Conservation (phyloP, 345 rosid species). For the Garcia nutans region DNA sequence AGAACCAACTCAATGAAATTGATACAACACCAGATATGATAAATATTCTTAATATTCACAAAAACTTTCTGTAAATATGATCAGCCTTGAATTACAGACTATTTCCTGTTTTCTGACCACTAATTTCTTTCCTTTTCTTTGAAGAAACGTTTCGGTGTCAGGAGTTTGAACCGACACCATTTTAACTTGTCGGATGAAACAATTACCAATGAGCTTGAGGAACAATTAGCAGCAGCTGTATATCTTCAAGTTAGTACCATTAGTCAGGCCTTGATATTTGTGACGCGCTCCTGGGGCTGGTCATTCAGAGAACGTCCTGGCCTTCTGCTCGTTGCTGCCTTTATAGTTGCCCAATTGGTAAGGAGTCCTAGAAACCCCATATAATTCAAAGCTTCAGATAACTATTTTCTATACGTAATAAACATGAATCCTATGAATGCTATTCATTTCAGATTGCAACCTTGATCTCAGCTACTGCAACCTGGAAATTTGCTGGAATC, state of each 20-base stretch:
- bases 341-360: slow-evolving; percentile 53
- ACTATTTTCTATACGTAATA: too few species aligned
- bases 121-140: not conserved
- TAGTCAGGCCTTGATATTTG: slow-evolving; percentile 49
- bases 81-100: not conserved
- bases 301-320: slow-evolving; percentile 58
- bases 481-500: slow-evolving; percentile 35
- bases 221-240: slow-evolving; percentile 47
- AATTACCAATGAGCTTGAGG: slow-evolving; percentile 19
- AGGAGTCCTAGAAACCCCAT: not conserved
- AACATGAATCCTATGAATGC: not conserved
- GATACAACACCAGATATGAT: too few species aligned
- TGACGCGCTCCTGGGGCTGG: slow-evolving; percentile 64
- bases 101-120: not conserved
- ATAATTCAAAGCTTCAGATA: not conserved
- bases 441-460: slow-evolving; percentile 28
- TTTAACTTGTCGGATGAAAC: slow-evolving; percentile 24
- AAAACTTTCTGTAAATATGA: too few species aligned
- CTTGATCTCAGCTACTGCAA: slow-evolving; percentile 27
- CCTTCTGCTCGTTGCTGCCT: slow-evolving; percentile 35
- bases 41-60: too few species aligned
- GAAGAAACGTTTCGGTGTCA: slow-evolving; percentile 43
- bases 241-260: slow-evolving; percentile 63
- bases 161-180: slow-evolving; percentile 42
- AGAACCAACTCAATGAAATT: too few species aligned